Evolutionary conservation across 192 early-diverging fungal species (phyloP).

Genomic region (Oehlia diaphana): DNA sequence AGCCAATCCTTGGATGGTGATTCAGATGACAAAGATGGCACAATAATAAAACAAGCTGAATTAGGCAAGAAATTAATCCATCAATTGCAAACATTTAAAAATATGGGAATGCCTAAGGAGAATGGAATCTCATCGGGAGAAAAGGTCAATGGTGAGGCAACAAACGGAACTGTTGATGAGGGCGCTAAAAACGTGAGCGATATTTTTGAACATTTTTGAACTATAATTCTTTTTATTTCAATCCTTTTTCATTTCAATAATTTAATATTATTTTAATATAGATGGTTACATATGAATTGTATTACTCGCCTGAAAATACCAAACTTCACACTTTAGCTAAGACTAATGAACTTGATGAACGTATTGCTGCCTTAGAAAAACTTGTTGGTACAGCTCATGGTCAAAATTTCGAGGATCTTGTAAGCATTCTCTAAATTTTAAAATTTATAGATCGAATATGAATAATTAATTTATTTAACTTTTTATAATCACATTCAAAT

Average conservation of each 20-base stretch:
- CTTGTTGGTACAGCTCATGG: slow-evolving; percentile 66
- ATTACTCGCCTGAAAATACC: slow-evolving; percentile 65
- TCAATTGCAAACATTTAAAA: slow-evolving; percentile 55
- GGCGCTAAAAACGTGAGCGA: slow-evolving; percentile 19
- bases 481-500: neutral
- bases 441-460: too few species aligned
- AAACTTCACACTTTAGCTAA: slow-evolving; percentile 55
- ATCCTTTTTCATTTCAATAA: neutral
- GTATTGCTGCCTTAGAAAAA: slow-evolving; percentile 68
- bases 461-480: neutral
- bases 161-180: slow-evolving; percentile 1
- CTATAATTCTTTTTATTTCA: neutral
- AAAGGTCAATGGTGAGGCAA: slow-evolving; percentile 18
- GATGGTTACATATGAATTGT: slow-evolving; percentile 73
- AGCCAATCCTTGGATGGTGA: slow-evolving; percentile 43
- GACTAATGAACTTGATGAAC: slow-evolving; percentile 62
- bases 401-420: slow-evolving; percentile 53
- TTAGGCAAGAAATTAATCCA: slow-evolving; percentile 51
- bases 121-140: slow-evolving; percentile 9
- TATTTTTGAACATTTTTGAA: neutral
- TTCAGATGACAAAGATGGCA: slow-evolving; percentile 29
- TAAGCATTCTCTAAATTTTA: slow-evolving; percentile 28
- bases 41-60: slow-evolving; percentile 49
- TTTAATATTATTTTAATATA: slow-evolving; percentile 18
- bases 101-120: slow-evolving; percentile 24